Evolutionary conservation across 202 grass and related monocot genomes (phyloP).

Genomic region (Brachypodium distachyon): DNA sequence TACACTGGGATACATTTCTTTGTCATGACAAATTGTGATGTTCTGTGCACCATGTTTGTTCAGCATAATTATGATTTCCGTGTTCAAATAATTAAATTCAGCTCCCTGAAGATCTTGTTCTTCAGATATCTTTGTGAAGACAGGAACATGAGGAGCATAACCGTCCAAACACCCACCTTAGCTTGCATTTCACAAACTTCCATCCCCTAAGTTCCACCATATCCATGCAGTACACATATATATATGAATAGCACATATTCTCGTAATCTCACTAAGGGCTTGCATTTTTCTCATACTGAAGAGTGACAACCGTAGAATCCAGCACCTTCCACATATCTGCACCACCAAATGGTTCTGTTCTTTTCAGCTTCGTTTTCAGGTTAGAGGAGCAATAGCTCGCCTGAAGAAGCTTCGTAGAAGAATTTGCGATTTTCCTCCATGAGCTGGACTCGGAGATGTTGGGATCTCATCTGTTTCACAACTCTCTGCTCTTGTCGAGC

Average conservation of each 20-base stretch:
- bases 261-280: too few relatives aligned
- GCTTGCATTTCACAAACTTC: neutral
- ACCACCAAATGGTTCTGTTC: neutral
- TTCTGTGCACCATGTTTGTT: neutral
- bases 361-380: neutral
- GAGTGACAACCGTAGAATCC: neutral
- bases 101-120: neutral
- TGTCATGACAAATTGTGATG: neutral
- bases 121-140: neutral
- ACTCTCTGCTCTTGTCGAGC: constrained; percentile 23
- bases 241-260: neutral
- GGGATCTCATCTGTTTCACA: neutral
- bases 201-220: neutral
- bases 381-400: neutral
- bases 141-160: neutral
- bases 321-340: neutral
- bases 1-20: neutral
- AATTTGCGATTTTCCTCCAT: constrained; percentile 2
- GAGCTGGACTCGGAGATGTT: neutral
- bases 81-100: neutral
- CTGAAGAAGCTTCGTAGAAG: neutral
- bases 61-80: neutral
- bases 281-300: too few relatives aligned
- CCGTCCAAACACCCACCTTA: neutral
- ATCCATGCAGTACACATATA: neutral